phyloP scores from a whole-genome alignment of 1,284 basidiomycete species.

The Boletus hoseneyae region DNA sequence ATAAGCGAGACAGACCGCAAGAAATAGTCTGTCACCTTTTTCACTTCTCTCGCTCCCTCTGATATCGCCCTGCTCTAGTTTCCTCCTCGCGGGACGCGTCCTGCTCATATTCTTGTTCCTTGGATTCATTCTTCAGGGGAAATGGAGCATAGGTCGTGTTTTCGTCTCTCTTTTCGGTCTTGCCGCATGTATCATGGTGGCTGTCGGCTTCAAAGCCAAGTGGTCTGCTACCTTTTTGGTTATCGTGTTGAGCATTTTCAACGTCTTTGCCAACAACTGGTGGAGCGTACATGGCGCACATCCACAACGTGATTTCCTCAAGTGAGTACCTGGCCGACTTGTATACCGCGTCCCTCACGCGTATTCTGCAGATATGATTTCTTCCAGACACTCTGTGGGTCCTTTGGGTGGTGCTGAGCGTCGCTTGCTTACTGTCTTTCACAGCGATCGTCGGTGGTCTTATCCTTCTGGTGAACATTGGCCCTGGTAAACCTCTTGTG shows the following conservation, averaged over 20 bases:
- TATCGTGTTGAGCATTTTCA: conserved; percentile 89
- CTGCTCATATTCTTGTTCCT: conserved; percentile 99
- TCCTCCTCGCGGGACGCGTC: conserved; percentile 95
- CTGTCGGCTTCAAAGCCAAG: conserved; percentile 98
- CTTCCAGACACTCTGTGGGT: conserved; percentile 90
- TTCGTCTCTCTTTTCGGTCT: conserved; percentile 86
- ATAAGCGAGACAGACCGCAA: conserved; percentile 94
- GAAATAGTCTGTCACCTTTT: conserved; percentile 78
- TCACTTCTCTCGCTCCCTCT: conserved; percentile 5
- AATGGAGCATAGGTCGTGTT: conserved; percentile 84
- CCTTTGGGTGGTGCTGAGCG: neutral
- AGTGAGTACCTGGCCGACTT: conserved; percentile 45
- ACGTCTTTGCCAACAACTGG: conserved; percentile 99
- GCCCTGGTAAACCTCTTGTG: conserved; percentile 61
- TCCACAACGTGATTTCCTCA: conserved; percentile 97
- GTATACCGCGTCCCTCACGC: conserved; percentile 19
- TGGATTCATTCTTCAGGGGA: conserved; percentile 93
- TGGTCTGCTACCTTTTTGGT: conserved; percentile 99
- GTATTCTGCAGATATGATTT: conserved; percentile 69
- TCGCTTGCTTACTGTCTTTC: conserved; percentile 24
- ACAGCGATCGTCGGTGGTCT: conserved; percentile 96
- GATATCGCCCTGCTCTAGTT: conserved; percentile 45
- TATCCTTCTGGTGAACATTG: conserved; percentile 96
- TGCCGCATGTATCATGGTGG: conserved; percentile 95
- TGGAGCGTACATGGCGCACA: conserved; percentile 94